A percentile compares a stretch with the other conserved stretches of the same genome.
phyloP scores from a whole-genome alignment of 2,329 filamentous ascomycete species.

The Fusarium phyllophilum region DNA sequence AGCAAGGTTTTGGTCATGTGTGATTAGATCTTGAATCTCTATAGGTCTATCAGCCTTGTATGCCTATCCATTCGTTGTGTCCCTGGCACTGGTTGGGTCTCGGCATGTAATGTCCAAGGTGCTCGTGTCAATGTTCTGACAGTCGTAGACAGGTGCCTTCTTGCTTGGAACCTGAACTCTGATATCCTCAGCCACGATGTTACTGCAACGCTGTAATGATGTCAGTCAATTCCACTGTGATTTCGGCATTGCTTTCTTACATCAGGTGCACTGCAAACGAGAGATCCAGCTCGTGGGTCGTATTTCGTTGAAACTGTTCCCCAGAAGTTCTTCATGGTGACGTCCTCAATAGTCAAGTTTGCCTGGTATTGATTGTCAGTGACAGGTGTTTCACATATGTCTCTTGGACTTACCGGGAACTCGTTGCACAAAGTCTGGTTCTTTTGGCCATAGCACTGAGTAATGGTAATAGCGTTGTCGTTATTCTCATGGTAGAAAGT shows the following conservation, averaged over 20 bases:
- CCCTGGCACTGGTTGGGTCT: conserved; percentile 11
- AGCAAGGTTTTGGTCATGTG: background rate
- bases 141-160: conserved; percentile 38
- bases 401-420: conserved; percentile 19
- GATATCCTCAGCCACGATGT: conserved; percentile 39
- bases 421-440: conserved; percentile 43
- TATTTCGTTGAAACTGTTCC: conserved; percentile 44
- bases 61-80: conserved; percentile 19
- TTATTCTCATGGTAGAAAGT: conserved; percentile 69
- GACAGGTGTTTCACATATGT: accelerated
- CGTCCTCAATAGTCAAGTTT: conserved; percentile 41
- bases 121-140: conserved; percentile 30
- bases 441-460: conserved; percentile 44
- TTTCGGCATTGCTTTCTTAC: conserved; percentile 13
- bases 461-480: conserved; percentile 54
- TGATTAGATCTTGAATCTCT: too few relatives aligned
- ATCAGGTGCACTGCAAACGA: conserved; percentile 46
- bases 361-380: conserved; percentile 23
- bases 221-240: background rate
- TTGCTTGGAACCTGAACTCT: conserved; percentile 38
- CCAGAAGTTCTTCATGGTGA: conserved; percentile 46
- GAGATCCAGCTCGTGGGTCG: conserved; percentile 44
- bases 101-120: conserved; percentile 35
- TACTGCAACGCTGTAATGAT: conserved; percentile 33
- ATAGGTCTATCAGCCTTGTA: background rate